Conservation (phyloP, 768 basidiomycete genomes). For the Suillus hirtellus region DNA sequence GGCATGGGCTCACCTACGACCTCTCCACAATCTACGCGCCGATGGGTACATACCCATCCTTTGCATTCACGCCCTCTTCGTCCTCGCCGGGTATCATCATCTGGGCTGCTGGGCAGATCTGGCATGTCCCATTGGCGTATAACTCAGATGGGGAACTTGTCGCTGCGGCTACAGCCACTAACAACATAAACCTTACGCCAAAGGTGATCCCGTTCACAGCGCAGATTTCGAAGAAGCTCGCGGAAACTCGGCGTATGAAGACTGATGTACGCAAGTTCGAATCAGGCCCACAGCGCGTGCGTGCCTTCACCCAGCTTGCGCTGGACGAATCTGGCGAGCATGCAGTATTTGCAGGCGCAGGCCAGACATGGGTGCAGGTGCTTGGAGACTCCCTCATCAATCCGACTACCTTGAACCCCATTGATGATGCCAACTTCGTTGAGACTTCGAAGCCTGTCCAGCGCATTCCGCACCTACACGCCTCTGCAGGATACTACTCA, state of each 20-base stretch:
- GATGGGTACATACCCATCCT: conserved; percentile 80
- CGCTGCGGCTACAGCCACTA: conserved; percentile 16
- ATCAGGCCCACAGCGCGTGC: conserved; percentile 54
- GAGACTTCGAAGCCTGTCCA: conserved; percentile 36
- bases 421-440: conserved; percentile 2
- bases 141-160: conserved; percentile 57
- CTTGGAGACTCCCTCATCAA: conserved; percentile 46
- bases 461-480: conserved; percentile 47
- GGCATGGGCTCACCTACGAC: conserved; percentile 72
- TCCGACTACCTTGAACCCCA: conserved; percentile 4
- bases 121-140: conserved; percentile 54
- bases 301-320: conserved; percentile 61
- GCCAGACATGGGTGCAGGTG: conserved; percentile 53
- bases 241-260: conserved; percentile 51
- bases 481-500: conserved; percentile 59
- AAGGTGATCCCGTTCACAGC: conserved; percentile 58
- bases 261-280: conserved; percentile 58
- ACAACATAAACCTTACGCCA: conserved; percentile 29
- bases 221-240: conserved; percentile 62
- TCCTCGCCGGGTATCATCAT: conserved; percentile 54
- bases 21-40: conserved; percentile 63
- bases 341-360: conserved; percentile 70
- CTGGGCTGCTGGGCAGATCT: conserved; percentile 75
- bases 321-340: conserved; percentile 53
- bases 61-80: conserved; percentile 62